Evolutionary conservation across 2,329 filamentous ascomycete species (phyloP).

Genomic region (Clarireedia homoeocarpa): DNA sequence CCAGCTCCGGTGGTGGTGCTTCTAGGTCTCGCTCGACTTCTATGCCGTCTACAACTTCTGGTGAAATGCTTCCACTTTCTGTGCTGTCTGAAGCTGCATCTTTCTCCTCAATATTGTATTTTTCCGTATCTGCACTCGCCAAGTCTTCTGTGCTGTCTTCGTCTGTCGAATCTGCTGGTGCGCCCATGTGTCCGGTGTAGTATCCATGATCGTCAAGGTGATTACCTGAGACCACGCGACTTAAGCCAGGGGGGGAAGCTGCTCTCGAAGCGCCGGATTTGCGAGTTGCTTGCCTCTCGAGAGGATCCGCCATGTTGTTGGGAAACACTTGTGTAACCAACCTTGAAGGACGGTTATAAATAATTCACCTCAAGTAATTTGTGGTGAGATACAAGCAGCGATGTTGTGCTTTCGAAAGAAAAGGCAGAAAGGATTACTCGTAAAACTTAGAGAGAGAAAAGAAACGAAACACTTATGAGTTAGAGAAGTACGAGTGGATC

Average conservation of each 20-base stretch:
- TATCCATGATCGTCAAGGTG: conserved; percentile 19
- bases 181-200: conserved; percentile 1
- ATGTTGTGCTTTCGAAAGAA: background rate
- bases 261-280: conserved; percentile 10
- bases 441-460: background rate
- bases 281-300: background rate
- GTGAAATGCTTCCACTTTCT: conserved; percentile 11
- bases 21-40: conserved; percentile 23
- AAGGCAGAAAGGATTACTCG: background rate
- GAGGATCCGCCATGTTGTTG: background rate
- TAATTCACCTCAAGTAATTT: background rate
- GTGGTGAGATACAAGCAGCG: background rate
- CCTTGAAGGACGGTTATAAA: background rate
- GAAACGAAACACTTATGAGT: background rate
- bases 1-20: conserved; percentile 12
- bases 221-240: conserved; percentile 17
- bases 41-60: conserved; percentile 20
- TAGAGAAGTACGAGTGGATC: background rate
- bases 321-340: background rate
- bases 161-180: background rate
- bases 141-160: background rate
- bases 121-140: background rate
- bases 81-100: conserved; percentile 4
- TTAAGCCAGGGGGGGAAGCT: conserved; percentile 9
- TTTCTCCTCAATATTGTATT: background rate